phyloP scores from a whole-genome alignment of 73 alveolate genomes.

The Durusdinium trenchii region DNA sequence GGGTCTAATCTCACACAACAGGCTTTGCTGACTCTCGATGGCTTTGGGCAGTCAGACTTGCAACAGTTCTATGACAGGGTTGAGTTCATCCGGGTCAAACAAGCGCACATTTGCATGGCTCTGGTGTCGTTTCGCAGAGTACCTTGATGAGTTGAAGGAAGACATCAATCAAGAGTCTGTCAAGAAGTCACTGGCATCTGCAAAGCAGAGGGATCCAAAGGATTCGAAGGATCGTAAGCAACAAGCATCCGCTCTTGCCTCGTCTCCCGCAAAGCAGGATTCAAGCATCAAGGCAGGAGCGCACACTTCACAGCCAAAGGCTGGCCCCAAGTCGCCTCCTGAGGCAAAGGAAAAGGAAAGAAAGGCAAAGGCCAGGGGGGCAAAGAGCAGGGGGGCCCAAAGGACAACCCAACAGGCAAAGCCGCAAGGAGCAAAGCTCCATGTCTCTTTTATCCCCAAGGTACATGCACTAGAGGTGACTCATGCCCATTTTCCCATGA shows the following conservation, averaged over 20 bases:
- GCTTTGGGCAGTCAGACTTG: neutral
- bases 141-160: too few species aligned
- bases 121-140: too few species aligned
- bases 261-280: neutral
- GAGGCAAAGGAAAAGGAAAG: neutral
- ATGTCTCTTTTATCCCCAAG: neutral
- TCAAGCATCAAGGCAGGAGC: neutral
- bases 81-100: neutral
- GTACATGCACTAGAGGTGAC: constrained; percentile 29
- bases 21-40: neutral
- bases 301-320: neutral
- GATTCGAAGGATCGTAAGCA: neutral
- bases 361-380: neutral
- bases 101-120: too few species aligned
- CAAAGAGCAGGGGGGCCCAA: neutral
- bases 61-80: constrained; percentile 2
- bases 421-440: constrained; percentile 23
- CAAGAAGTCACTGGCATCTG: neutral
- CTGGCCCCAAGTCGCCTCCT: neutral
- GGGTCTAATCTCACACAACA: constrained; percentile 26
- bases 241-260: neutral
- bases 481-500: constrained; percentile 17
- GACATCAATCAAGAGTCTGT: too few species aligned
- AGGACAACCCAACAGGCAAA: neutral
- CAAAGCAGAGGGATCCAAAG: neutral